A percentile compares a stretch with the other conserved stretches of the same genome.
phyloP scores from a whole-genome alignment of 2,329 filamentous ascomycete species.

The Elsinoe australis region DNA sequence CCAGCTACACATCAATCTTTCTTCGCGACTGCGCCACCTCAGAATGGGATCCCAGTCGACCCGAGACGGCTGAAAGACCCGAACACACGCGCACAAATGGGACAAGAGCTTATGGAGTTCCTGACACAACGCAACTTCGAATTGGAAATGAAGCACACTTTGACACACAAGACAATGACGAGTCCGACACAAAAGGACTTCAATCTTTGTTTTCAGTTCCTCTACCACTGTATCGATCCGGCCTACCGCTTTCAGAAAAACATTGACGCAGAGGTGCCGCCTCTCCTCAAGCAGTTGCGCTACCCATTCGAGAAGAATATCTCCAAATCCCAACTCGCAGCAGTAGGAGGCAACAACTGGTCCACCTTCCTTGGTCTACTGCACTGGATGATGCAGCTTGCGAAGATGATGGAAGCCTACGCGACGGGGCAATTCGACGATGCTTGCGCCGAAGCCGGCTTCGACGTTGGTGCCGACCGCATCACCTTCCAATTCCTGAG shows the following conservation, averaged over 20 bases:
- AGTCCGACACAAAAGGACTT: slow-evolving; percentile 98
- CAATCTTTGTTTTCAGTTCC: slow-evolving; percentile 94
- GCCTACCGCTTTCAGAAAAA: slow-evolving; percentile 88
- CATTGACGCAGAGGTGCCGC: slow-evolving; percentile 90
- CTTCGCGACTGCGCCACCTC: slow-evolving; percentile 77
- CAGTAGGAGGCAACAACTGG: slow-evolving; percentile 96
- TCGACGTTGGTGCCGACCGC: slow-evolving; percentile 80
- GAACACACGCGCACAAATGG: slow-evolving; percentile 71
- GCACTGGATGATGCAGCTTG: slow-evolving; percentile 99
- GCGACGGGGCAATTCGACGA: slow-evolving; percentile 73
- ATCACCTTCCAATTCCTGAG: slow-evolving; percentile 93
- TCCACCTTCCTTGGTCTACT: slow-evolving; percentile 85
- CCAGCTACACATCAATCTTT: slow-evolving; percentile 75
- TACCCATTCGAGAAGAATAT: slow-evolving; percentile 95
- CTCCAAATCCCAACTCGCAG: slow-evolving; percentile 89
- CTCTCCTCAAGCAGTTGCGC: slow-evolving; percentile 82
- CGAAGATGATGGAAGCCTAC: slow-evolving; percentile 86
- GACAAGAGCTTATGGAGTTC: slow-evolving; percentile 84
- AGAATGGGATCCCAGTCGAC: slow-evolving; percentile 76
- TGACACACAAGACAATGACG: slow-evolving; percentile 85
- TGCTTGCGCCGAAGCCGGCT: slow-evolving; percentile 76
- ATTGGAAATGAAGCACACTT: slow-evolving; percentile 89
- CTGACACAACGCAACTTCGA: slow-evolving; percentile 92
- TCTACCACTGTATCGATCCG: slow-evolving; percentile 93
- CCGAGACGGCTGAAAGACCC: slow-evolving; percentile 79